Percentiles rank a stretch among this genome's conserved stretches.
Evolutionary conservation across 805 yeast species (phyloP).

Genomic region (Metschnikowia lachancei): DNA sequence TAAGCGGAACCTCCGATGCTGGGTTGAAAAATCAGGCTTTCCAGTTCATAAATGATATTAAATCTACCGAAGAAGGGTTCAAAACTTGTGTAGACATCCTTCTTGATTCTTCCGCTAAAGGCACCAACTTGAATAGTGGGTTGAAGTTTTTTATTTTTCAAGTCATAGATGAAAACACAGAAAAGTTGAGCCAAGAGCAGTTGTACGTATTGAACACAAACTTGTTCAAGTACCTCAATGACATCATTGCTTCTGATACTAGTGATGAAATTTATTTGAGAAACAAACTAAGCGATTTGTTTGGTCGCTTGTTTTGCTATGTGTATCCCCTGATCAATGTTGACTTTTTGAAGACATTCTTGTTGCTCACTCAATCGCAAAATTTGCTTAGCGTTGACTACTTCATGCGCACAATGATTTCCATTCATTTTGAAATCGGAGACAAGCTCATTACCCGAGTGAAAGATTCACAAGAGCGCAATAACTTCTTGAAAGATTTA

Average conservation of each 20-base stretch:
- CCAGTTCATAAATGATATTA: slow-evolving; percentile 52
- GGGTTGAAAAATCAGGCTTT: slow-evolving; percentile 46
- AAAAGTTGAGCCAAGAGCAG: slow-evolving; percentile 45
- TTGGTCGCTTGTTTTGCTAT: slow-evolving; percentile 35
- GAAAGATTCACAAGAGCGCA: slow-evolving; percentile 59
- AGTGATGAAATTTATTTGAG: slow-evolving; percentile 32
- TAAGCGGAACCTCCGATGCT: slow-evolving; percentile 63
- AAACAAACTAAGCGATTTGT: slow-evolving; percentile 37
- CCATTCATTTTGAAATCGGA: slow-evolving; percentile 88
- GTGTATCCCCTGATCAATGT: slow-evolving; percentile 36
- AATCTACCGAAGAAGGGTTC: slow-evolving; percentile 55
- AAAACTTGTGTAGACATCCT: slow-evolving; percentile 52
- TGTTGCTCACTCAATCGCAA: slow-evolving; percentile 20
- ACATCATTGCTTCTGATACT: slow-evolving; percentile 18
- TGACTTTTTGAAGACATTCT: slow-evolving; percentile 32
- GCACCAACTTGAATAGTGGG: slow-evolving; percentile 43
- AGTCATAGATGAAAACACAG: slow-evolving; percentile 59
- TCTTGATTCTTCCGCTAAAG: slow-evolving; percentile 20
- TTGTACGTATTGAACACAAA: slow-evolving; percentile 45
- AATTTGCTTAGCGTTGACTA: slow-evolving; percentile 49
- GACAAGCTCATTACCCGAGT: slow-evolving; percentile 81
- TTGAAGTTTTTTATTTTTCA: slow-evolving; percentile 68
- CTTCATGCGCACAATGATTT: slow-evolving; percentile 67
- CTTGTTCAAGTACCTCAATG: slow-evolving; percentile 46
- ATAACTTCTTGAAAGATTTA: slow-evolving; percentile 72